Evolutionary conservation across 1,284 basidiomycete genomes (phyloP).

Genomic region (Coriolopsis trogii): DNA sequence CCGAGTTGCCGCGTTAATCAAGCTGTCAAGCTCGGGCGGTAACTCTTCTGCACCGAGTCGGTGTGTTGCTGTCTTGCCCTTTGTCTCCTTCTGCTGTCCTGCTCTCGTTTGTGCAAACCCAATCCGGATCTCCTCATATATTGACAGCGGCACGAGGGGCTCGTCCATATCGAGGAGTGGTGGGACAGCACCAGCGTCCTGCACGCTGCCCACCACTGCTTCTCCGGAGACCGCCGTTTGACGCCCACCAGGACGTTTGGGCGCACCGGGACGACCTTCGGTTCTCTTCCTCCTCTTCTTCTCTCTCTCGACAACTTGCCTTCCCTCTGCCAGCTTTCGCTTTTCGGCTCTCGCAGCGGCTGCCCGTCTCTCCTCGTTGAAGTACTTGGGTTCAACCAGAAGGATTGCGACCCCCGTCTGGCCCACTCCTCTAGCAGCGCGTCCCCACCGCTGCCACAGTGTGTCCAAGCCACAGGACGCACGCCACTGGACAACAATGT

Average conservation of each 20-base stretch:
- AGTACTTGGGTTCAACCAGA: constrained; percentile 17
- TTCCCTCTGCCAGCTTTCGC: neutral
- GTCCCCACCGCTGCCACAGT: constrained; percentile 27
- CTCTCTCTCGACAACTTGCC: neutral
- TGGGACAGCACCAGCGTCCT: too few species aligned
- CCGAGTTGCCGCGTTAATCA: constrained; percentile 8
- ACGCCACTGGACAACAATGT: constrained; percentile 37
- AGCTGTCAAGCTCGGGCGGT: constrained; percentile 4
- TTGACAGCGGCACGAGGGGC: too few species aligned
- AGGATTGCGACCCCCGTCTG: constrained; percentile 16
- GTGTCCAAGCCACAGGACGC: constrained; percentile 9
- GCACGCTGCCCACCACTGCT: too few species aligned
- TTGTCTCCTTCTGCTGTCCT: neutral
- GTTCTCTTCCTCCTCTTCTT: neutral
- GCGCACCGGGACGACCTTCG: neutral
- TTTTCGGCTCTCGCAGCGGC: constrained; percentile 3
- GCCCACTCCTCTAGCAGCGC: constrained; percentile 13
- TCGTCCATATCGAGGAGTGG: too few species aligned
- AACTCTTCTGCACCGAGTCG: neutral
- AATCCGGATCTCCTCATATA: neutral
- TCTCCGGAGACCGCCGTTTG: too few species aligned
- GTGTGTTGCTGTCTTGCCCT: neutral
- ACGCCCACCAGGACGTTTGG: too few species aligned
- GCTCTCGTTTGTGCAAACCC: neutral
- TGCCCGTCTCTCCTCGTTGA: constrained; percentile 14